These are phyloP conservation scores for Globomyces sp. DNA, from an alignment of 371 early-diverging fungal genomes.

Conservation along the genomic window DNA sequence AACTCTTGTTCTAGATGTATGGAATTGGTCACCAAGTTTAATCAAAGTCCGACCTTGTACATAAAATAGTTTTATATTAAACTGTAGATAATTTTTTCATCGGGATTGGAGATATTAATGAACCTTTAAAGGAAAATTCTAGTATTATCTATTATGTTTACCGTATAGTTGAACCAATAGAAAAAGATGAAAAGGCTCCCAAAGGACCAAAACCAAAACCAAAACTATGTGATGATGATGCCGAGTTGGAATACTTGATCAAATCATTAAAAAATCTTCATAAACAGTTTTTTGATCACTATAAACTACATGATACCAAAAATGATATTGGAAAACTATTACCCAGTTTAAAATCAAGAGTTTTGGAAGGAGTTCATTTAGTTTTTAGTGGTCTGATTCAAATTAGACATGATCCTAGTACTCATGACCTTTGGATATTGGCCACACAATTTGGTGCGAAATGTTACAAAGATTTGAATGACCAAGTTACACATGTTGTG, in stretches of 20 bases:
- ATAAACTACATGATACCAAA: background rate
- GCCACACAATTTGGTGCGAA: conserved; percentile 71
- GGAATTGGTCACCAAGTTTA: conserved; percentile 90
- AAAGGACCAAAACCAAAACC: conserved; percentile 10
- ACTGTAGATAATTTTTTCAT: conserved; percentile 81
- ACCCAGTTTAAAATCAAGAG: conserved; percentile 37
- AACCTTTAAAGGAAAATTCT: conserved; percentile 29
- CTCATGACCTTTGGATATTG: conserved; percentile 68
- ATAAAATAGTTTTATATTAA: conserved; percentile 17
- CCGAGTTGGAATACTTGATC: background rate
- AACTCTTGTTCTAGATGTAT: conserved; percentile 68
- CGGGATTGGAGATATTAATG: conserved; percentile 96
- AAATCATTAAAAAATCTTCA: conserved; percentile 8
- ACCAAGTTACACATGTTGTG: conserved; percentile 71
- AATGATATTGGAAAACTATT: conserved; percentile 48
- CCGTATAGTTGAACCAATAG: background rate
- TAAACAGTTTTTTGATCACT: background rate
- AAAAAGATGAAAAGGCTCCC: background rate
- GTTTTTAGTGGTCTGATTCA: conserved; percentile 60
- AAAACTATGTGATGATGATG: conserved; percentile 9
- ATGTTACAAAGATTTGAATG: conserved; percentile 57
- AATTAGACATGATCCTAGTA: conserved; percentile 25
- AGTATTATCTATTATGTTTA: no score
- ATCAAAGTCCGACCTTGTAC: conserved; percentile 88
- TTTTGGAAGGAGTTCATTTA: conserved; percentile 46